A percentile compares a stretch with the other conserved stretches of the same genome.
phyloP scores from a whole-genome alignment of 345 rosid genomes.

The thale cress (Arabidopsis thaliana) region DNA sequence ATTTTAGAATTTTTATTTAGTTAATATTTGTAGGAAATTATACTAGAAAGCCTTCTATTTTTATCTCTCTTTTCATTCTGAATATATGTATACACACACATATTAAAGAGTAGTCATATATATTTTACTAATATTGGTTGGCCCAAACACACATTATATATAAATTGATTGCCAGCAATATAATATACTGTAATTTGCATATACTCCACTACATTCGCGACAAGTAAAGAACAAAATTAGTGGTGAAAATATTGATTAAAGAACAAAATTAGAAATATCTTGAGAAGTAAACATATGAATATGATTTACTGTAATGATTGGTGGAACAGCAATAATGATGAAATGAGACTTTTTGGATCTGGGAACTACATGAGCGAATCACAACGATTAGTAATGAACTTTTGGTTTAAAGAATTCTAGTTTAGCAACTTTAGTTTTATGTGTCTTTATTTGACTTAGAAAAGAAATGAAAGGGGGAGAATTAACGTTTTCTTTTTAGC shows the following conservation, averaged over 20 bases:
- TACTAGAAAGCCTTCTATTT: no score
- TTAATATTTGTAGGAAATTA: background rate
- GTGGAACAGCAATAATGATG: conserved; percentile 27
- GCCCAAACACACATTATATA: background rate
- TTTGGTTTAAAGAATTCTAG: conserved; percentile 14
- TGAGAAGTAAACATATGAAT: conserved; percentile 6
- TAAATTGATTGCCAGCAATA: background rate
- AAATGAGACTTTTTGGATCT: conserved; percentile 35
- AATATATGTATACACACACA: background rate
- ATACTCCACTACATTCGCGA: background rate
- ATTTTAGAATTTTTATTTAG: background rate
- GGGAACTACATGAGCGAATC: conserved; percentile 30
- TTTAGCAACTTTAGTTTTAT: conserved; percentile 7
- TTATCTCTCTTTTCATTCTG: background rate
- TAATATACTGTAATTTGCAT: background rate
- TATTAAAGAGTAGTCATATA: background rate
- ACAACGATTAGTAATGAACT: conserved; percentile 12
- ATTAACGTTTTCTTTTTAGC: conserved; percentile 15
- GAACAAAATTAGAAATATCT: conserved; percentile 24
- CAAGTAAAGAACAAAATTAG: background rate
- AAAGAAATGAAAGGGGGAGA: background rate
- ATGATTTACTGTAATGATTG: conserved; percentile 34
- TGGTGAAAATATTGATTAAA: no score
- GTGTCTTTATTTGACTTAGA: conserved; percentile 34
- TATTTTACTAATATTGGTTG: background rate